Evolutionary conservation across 192 early-diverging fungal species (phyloP).

Genomic region (Gorgonomyces haynaldii): DNA sequence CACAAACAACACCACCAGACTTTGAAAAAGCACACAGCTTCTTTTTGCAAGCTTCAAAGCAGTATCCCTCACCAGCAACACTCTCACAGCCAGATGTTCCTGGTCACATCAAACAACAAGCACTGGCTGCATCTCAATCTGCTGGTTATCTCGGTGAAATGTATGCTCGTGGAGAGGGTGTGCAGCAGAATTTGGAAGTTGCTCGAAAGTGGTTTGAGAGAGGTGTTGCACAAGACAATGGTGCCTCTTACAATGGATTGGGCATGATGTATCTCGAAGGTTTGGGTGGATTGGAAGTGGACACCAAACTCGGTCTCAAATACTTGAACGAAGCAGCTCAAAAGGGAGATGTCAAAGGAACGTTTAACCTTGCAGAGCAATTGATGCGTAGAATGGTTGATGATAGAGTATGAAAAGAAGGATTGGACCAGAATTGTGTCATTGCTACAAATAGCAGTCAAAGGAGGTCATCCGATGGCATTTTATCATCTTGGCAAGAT

Average conservation of each 20-base stretch:
- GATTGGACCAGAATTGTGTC: neutral
- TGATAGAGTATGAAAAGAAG: slow-evolving; percentile 2
- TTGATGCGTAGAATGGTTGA: slow-evolving; percentile 16
- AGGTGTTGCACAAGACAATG: slow-evolving; percentile 52
- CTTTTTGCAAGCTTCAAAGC: slow-evolving; percentile 42
- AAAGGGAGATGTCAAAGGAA: slow-evolving; percentile 60
- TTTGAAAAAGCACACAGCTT: slow-evolving; percentile 50
- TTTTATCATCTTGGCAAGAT: slow-evolving; percentile 71
- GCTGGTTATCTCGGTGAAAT: slow-evolving; percentile 75
- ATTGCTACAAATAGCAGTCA: slow-evolving; percentile 34
- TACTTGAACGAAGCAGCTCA: slow-evolving; percentile 62
- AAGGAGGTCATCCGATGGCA: slow-evolving; percentile 59
- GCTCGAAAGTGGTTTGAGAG: slow-evolving; percentile 71
- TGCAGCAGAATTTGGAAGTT: slow-evolving; percentile 36
- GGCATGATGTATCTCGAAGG: slow-evolving; percentile 77
- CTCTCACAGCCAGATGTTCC: neutral
- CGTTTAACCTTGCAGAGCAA: slow-evolving; percentile 58
- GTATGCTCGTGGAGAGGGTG: slow-evolving; percentile 87
- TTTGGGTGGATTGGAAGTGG: slow-evolving; percentile 20
- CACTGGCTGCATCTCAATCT: slow-evolving; percentile 50
- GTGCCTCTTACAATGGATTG: slow-evolving; percentile 56
- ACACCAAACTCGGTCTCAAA: slow-evolving; percentile 14
- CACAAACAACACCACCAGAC: slow-evolving; percentile 33
- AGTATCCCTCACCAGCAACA: slow-evolving; percentile 29
- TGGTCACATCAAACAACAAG: slow-evolving; percentile 1